Conservation (phyloP, 1,139 yeast species). For the Geotrichum histeridarum region DNA sequence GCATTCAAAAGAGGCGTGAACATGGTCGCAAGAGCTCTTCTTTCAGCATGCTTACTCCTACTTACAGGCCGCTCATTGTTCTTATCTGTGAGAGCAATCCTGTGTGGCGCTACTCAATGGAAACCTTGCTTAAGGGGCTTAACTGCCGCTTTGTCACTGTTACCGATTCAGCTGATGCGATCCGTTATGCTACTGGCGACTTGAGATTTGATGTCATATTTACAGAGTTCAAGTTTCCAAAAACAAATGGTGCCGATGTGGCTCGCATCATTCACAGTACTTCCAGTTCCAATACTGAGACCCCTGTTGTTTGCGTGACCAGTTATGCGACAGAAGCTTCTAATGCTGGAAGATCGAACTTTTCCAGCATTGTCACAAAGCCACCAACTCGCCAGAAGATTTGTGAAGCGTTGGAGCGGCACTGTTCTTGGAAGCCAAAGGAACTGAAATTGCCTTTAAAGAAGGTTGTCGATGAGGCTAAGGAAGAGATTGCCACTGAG, state of each 20-base stretch:
- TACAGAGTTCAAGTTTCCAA: conserved; percentile 65
- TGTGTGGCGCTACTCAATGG: conserved; percentile 65
- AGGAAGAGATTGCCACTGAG: not conserved
- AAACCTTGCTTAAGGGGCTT: conserved; percentile 57
- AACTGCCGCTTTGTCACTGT: conserved; percentile 83
- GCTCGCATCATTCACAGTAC: conserved; percentile 74
- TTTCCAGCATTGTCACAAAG: conserved; percentile 69
- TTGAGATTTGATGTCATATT: conserved; percentile 80
- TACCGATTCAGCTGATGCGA: conserved; percentile 74
- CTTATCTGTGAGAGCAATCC: conserved; percentile 86
- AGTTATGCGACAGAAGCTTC: conserved; percentile 68
- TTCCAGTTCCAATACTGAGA: conserved; percentile 63
- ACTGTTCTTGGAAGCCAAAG: conserved; percentile 35
- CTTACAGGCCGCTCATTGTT: conserved; percentile 49
- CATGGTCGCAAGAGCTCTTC: conserved; percentile 36
- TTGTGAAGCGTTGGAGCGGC: conserved; percentile 30
- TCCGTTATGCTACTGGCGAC: conserved; percentile 76
- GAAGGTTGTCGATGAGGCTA: not conserved
- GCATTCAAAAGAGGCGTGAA: conserved; percentile 57
- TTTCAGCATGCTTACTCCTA: conserved; percentile 26
- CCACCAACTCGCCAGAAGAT: conserved; percentile 55
- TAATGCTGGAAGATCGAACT: conserved; percentile 39
- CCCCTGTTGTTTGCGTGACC: conserved; percentile 77
- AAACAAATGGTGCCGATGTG: conserved; percentile 66
- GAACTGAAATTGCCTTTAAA: not conserved